Base-by-base conservation (phyloP, 2,329 filamentous ascomycete species). In the Diplodia sapinea region DNA sequence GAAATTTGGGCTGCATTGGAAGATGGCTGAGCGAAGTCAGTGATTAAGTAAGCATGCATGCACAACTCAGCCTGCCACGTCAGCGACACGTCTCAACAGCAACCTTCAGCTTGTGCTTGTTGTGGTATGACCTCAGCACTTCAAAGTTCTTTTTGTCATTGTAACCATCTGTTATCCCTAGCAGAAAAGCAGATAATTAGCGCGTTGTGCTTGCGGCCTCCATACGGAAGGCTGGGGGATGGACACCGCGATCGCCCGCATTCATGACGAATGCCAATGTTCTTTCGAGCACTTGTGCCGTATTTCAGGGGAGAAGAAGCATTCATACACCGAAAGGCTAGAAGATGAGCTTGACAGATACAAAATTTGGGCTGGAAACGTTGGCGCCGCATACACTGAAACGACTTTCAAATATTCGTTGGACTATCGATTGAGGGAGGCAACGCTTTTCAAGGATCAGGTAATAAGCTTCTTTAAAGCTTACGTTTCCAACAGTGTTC, bases 341-440 rank as follows among this genome's bases (percentile, higher is more conserved):
- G 49, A 51, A 51, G 68, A 70, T 12, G 71, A 72, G 33, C 66
- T 71, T 29, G 71, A 71, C 38, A 65, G 64, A 49, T 57, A 57
- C 56, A 71, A 62, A 38, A 29, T 71, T 13, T 72, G 70, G 71
- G 70, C 68, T n/a, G 68, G 67, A 3, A 70, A 70, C 59, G 70
- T 71, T 20, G 70, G 71, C 13, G 70, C 70, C 40, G 64, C 63
- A 26, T 66, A 71, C 33, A 61, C 62, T 2, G 55, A 33, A 38
- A n/a, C 23, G 5, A 54, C 51, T 26, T 54, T 31, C 51, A 54
- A 31, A 17, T 55, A 69, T 20, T 72, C 71, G 6, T 47, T 72
- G 20, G 70, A 72, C 50, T 72, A 71, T 52, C 68, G 69, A 13
- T 40, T 72, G 8, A 69, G 70, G 29, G 70, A 72, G 54, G 70